Evolutionary conservation across 805 yeast genomes (phyloP).

Genomic region (Schizosaccharomyces osmophilus): DNA sequence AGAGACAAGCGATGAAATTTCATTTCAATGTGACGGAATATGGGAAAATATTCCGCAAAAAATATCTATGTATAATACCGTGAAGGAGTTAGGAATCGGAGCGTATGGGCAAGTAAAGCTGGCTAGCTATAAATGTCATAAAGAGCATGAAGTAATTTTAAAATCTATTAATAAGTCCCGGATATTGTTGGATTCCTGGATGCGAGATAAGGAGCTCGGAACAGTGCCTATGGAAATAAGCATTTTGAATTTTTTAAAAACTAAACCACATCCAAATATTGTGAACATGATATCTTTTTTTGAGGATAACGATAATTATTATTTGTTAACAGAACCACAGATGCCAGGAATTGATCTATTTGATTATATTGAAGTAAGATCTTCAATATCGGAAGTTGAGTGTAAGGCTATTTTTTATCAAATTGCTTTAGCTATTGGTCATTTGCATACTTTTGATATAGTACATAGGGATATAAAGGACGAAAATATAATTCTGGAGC

Average conservation of each 20-base stretch:
- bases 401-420: constrained; percentile 59
- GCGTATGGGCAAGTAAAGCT: constrained; percentile 87
- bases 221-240: constrained; percentile 93
- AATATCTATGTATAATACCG: constrained; percentile 40
- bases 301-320: constrained; percentile 74
- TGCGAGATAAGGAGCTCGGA: constrained; percentile 69
- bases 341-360: constrained; percentile 89
- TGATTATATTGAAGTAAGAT: constrained; percentile 69
- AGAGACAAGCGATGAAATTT: neutral
- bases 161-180: constrained; percentile 81
- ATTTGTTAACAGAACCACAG: constrained; percentile 75
- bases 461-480: constrained; percentile 90
- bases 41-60: neutral
- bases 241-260: constrained; percentile 50
- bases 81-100: constrained; percentile 79
- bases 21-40: neutral
- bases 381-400: constrained; percentile 57
- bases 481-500: constrained; percentile 71
- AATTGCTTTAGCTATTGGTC: constrained; percentile 51
- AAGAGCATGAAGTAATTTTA: constrained; percentile 43
- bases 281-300: constrained; percentile 71
- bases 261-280: constrained; percentile 66
- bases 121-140: constrained; percentile 36
- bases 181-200: constrained; percentile 93
- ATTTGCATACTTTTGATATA: constrained; percentile 63